Evolutionary conservation across 2,329 filamentous ascomycete species (phyloP).

Genomic region (Ophiocordyceps camponoti-saundersi): DNA sequence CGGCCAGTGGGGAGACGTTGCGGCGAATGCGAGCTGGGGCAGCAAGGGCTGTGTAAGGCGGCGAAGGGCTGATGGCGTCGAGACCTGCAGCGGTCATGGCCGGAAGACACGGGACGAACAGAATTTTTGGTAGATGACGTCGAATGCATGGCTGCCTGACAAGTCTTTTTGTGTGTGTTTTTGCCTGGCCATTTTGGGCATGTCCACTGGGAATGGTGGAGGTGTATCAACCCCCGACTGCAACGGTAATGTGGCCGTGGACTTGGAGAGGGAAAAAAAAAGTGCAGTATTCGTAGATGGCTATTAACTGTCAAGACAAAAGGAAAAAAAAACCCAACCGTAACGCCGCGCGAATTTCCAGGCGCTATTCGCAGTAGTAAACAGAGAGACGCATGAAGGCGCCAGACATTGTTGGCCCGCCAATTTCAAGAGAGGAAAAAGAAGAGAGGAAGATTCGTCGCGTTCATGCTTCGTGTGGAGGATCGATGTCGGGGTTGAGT

Average conservation of each 20-base stretch:
- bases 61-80: slow-evolving; percentile 48
- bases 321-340: neutral
- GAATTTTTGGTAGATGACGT: no score
- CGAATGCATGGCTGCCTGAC: no score
- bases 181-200: no score
- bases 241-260: neutral
- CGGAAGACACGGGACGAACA: no score
- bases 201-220: no score
- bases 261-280: no score
- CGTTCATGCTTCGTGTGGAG: neutral
- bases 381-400: no score
- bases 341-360: neutral
- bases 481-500: neutral
- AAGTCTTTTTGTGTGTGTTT: no score
- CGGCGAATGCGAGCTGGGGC: slow-evolving; percentile 69
- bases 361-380: neutral
- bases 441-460: no score
- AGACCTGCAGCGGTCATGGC: slow-evolving; percentile 16
- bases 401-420: no score
- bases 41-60: slow-evolving; percentile 57
- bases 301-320: neutral
- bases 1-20: slow-evolving; percentile 65
- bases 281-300: neutral
- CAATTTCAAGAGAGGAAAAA: no score
- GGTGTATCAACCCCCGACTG: no score